Conservation (phyloP, 2,329 filamentous ascomycete species). For the Neofusicoccum parvum region DNA sequence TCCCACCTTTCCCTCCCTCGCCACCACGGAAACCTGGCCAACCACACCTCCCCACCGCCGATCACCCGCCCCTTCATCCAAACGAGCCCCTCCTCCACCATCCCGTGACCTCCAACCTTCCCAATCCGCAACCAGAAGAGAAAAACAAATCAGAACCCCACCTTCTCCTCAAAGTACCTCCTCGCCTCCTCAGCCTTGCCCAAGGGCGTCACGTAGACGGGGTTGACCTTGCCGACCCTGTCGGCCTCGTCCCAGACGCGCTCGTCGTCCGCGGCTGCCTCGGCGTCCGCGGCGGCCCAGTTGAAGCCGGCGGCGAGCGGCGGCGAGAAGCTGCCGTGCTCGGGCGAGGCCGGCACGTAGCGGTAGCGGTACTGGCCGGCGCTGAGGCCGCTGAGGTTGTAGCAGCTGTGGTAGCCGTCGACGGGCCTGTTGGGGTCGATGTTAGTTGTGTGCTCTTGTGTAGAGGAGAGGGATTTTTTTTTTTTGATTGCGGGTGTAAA, state of each 20-base stretch:
- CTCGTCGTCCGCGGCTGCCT: slow-evolving; percentile 35
- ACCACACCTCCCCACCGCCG: no score
- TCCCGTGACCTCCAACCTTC: no score
- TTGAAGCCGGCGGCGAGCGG: slow-evolving; percentile 45
- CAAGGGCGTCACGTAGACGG: slow-evolving; percentile 82
- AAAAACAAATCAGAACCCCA: slow-evolving; percentile 50
- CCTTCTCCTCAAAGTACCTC: slow-evolving; percentile 64
- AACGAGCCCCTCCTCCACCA: no score
- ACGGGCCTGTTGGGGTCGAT: slow-evolving; percentile 58
- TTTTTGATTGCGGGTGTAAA: background rate
- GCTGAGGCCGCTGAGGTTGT: slow-evolving; percentile 79
- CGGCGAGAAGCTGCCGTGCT: slow-evolving; percentile 12
- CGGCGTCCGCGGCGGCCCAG: slow-evolving; percentile 50
- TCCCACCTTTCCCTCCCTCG: no score
- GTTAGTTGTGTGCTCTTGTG: slow-evolving; percentile 22
- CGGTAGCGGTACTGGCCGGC: slow-evolving; percentile 70
- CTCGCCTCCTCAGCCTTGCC: slow-evolving; percentile 66
- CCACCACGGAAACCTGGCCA: no score
- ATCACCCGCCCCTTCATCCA: no score
- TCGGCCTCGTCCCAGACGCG: slow-evolving; percentile 70
- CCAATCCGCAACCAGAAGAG: no score
- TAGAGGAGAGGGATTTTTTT: background rate
- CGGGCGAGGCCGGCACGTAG: slow-evolving; percentile 40
- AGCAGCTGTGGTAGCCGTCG: slow-evolving; percentile 92
- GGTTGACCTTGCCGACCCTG: slow-evolving; percentile 71